A percentile compares a stretch with the other conserved stretches of the same genome.
phyloP scores from a whole-genome alignment of 1,284 basidiomycete genomes.

The Trichosporon sp. region DNA sequence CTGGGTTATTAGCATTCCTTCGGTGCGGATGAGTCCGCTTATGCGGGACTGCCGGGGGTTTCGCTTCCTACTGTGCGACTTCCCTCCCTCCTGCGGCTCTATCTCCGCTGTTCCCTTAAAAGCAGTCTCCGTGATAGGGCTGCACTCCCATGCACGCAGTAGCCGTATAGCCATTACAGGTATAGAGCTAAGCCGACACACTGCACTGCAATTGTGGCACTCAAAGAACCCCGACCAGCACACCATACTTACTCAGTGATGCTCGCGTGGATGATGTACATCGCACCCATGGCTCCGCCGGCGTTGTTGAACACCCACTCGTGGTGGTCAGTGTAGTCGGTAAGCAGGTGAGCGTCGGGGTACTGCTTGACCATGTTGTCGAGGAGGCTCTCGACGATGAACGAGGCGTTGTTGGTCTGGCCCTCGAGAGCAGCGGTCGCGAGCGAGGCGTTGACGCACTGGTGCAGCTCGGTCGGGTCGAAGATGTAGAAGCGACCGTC shows the following conservation, averaged over 20 bases:
- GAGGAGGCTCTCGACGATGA: conserved; percentile 57
- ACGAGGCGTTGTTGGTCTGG: conserved; percentile 52
- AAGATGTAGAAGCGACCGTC: conserved; percentile 62
- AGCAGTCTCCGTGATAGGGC: too few species aligned
- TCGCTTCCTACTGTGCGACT: too few species aligned
- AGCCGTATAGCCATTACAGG: too few species aligned
- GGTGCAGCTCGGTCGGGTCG: conserved; percentile 60
- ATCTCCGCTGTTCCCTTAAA: too few species aligned
- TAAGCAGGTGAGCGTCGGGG: conserved; percentile 57
- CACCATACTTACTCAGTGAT: conserved; percentile 87
- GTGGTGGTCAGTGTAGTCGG: conserved; percentile 51
- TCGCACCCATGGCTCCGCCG: conserved; percentile 91
- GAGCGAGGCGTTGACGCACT: conserved; percentile 66
- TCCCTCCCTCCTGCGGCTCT: too few species aligned
- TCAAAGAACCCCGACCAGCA: too few species aligned
- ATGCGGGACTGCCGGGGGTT: too few species aligned
- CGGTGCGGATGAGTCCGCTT: too few species aligned
- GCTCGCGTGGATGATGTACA: conserved; percentile 94
- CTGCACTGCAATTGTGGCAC: too few species aligned
- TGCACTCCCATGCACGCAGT: too few species aligned
- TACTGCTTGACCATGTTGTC: conserved; percentile 67
- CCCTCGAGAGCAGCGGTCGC: conserved; percentile 47
- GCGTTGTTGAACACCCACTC: conserved; percentile 99
- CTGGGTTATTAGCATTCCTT: too few species aligned
- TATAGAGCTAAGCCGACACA: too few species aligned